Base-by-base conservation (phyloP, 805 yeast species). In the Cyberlindnera misumaiensis region DNA sequence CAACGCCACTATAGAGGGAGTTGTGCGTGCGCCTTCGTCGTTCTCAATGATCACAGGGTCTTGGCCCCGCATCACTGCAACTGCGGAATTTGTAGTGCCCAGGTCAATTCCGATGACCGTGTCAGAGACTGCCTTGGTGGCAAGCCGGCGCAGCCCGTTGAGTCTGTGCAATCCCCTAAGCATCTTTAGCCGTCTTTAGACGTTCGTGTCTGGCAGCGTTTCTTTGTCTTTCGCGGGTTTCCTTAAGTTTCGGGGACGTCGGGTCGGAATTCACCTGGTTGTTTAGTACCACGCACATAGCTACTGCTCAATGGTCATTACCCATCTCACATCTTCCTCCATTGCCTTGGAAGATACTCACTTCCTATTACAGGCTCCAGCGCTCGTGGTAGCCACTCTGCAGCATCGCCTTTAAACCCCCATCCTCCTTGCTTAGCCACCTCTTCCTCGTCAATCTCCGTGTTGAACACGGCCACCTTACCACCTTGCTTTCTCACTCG, bases 51-150 rank as follows among this genome's bases (percentile, higher is more conserved):
- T 81, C 44, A 67, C 66, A 20, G 87, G 78, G 22, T 71, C 68
- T 46, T 74, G 66, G 33, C 82, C 81, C 50, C 75, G 74, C 65
- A 80, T 78, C 40, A 81, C 65, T 10, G 94, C 94, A 25, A 83
- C 90, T 3, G 93, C 94, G 32, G 90, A 82, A 62, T 84, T 84
- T 32, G 95, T 84, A 16, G 95, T 84, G 20, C 95, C 95, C 40
- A 84, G 61, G 60, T 84, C 95, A 46, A 84, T 83, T 41, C 95
- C 95, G 35, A 82, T 75, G 4, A 82, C 87, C 1, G 46, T 44
- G 13, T 8, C 10, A 12, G 12, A 25, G 10, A 9, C 8, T 12
- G 30, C 15, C 11, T 16, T 12, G 17, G 30, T 28, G 9, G 30
- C 30, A 28, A 28, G 16, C 4, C 17, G 11, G 11, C 30, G 15